Evolutionary conservation across 2,329 filamentous ascomycete species (phyloP).

Genomic region (Fusarium musae): DNA sequence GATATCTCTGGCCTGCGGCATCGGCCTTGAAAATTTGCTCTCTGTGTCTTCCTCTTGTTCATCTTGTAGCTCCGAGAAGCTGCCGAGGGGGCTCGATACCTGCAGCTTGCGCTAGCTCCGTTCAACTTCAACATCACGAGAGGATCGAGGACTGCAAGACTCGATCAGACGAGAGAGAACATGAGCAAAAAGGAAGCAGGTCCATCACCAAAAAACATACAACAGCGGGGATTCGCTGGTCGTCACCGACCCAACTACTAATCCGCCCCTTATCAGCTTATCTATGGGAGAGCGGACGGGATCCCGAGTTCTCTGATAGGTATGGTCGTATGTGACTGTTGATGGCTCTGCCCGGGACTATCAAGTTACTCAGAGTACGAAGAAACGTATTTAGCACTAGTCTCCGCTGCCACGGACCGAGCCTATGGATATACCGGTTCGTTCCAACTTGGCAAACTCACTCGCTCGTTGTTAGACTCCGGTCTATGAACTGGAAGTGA

Average conservation of each 20-base stretch:
- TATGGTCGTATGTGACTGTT: not conserved
- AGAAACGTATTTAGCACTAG: no score
- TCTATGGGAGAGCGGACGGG: not conserved
- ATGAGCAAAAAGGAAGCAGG: not conserved
- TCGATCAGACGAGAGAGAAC: no score
- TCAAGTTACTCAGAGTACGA: no score
- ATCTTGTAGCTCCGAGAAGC: not conserved
- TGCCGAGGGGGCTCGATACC: not conserved
- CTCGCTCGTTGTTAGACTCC: no score
- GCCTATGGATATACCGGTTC: not conserved
- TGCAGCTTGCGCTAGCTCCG: not conserved
- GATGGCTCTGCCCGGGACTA: no score
- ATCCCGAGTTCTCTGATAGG: not conserved
- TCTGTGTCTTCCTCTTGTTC: not conserved
- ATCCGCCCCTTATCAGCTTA: not conserved
- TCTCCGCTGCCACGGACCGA: no score
- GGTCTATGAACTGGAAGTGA: no score
- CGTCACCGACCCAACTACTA: not conserved
- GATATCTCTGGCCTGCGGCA: not conserved
- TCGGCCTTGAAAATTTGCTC: not conserved
- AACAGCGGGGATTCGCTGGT: not conserved
- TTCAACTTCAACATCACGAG: no score
- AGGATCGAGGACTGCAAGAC: accelerated
- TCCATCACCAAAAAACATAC: not conserved
- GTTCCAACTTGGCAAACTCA: accelerated